Conservation (phyloP, 371 early-diverging fungal species). For the Syncephalastrum monosporum region DNA sequence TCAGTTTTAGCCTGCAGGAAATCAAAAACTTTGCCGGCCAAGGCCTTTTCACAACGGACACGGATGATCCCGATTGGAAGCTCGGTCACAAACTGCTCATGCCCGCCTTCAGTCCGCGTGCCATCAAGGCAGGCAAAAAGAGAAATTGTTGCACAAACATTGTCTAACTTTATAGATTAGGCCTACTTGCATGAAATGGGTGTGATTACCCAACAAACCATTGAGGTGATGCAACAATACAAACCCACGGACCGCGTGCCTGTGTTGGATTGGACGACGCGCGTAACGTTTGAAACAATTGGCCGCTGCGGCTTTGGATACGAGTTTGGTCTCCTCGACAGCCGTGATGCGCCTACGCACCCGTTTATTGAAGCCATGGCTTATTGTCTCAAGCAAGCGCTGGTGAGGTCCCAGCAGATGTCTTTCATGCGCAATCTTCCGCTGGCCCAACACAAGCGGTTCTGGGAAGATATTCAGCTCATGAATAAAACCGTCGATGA, state of each 20-base stretch:
- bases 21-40: slow-evolving; percentile 39
- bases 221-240: slow-evolving; percentile 37
- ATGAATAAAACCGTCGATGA: slow-evolving; percentile 43
- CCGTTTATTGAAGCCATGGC: slow-evolving; percentile 56
- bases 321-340: slow-evolving; percentile 50
- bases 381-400: slow-evolving; percentile 28
- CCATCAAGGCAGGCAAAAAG: slow-evolving; percentile 25
- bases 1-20: slow-evolving; percentile 24
- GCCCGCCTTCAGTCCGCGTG: slow-evolving; percentile 48
- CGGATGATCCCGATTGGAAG: slow-evolving; percentile 44
- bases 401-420: slow-evolving; percentile 28
- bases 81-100: slow-evolving; percentile 52
- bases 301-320: slow-evolving; percentile 61
- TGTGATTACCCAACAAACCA: slow-evolving; percentile 29
- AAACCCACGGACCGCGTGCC: slow-evolving; percentile 38
- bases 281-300: slow-evolving; percentile 53
- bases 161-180: slow-evolving; percentile 9
- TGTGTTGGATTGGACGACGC: slow-evolving; percentile 56
- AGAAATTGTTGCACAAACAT: no score
- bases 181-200: slow-evolving; percentile 50
- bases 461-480: slow-evolving; percentile 25
- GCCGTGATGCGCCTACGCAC: slow-evolving; percentile 34
- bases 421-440: slow-evolving; percentile 48
- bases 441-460: slow-evolving; percentile 37
- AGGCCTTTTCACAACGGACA: slow-evolving; percentile 45